Conservation (phyloP, 2,329 filamentous ascomycete genomes). For the Calcarisporium arbuscula region DNA sequence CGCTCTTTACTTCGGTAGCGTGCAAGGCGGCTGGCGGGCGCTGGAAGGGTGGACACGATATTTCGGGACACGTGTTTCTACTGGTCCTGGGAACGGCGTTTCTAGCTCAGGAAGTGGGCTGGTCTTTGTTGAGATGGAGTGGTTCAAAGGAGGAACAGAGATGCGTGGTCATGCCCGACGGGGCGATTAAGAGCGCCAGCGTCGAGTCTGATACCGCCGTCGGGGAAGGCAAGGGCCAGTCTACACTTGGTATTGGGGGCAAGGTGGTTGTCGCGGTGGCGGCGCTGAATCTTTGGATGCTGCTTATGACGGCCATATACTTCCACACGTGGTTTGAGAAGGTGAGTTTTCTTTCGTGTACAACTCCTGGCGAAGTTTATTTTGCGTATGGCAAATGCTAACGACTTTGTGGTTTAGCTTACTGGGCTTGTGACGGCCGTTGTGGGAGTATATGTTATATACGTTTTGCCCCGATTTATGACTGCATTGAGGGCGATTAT, state of each 20-base stretch:
- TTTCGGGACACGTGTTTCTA: constrained; percentile 91
- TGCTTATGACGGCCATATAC: constrained; percentile 96
- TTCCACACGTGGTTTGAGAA: constrained; percentile 99
- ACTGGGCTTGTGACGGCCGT: constrained; percentile 47
- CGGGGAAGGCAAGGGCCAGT: constrained; percentile 16
- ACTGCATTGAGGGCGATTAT: constrained; percentile 38
- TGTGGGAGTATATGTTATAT: constrained; percentile 41
- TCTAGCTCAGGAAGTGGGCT: constrained; percentile 72
- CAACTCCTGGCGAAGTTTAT: background rate
- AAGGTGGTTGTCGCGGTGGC: constrained; percentile 59
- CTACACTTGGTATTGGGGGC: constrained; percentile 37
- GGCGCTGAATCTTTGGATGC: constrained; percentile 82
- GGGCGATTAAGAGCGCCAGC: constrained; percentile 54
- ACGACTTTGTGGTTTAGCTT: constrained; percentile 34
- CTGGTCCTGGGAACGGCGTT: constrained; percentile 79
- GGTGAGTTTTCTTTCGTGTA: constrained; percentile 39
- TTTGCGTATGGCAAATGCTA: constrained; percentile 10
- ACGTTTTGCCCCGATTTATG: constrained; percentile 45
- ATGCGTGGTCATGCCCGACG: constrained; percentile 59
- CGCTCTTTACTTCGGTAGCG: constrained; percentile 64
- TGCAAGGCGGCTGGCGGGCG: constrained; percentile 77
- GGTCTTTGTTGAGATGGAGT: constrained; percentile 41
- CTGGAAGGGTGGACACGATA: constrained; percentile 94
- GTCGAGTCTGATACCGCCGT: constrained; percentile 33
- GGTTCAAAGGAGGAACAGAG: constrained; percentile 50